These are phyloP conservation scores for Linum trigynum DNA, from an alignment of 345 rosid species.

Conservation along the genomic window DNA sequence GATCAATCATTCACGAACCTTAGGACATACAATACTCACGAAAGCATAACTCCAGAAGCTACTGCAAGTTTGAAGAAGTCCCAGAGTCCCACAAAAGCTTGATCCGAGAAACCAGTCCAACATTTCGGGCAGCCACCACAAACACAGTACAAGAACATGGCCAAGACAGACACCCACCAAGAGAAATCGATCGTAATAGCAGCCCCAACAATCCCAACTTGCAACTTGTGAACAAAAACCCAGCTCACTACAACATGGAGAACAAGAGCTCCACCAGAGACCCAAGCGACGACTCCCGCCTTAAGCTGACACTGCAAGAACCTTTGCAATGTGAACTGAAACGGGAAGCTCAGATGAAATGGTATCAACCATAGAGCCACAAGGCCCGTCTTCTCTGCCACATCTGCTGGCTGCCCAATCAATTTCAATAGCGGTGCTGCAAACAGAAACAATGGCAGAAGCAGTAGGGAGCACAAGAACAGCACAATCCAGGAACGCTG, in stretches of 20 bases:
- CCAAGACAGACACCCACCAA: constrained; percentile 48
- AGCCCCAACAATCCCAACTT: constrained; percentile 40
- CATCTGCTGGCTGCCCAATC: constrained; percentile 37
- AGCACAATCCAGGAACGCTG: constrained; percentile 51
- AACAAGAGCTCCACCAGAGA: constrained; percentile 30
- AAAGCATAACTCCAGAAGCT: constrained; percentile 53
- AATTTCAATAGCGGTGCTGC: constrained; percentile 41
- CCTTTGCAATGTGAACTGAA: constrained; percentile 48
- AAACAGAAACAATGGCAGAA: constrained; percentile 34
- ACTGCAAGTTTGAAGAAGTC: constrained; percentile 41
- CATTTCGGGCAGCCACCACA: constrained; percentile 45
- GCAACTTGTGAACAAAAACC: constrained; percentile 39
- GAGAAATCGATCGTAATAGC: constrained; percentile 45
- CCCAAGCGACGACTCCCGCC: constrained; percentile 39
- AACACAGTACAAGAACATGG: constrained; percentile 29
- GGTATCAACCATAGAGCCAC: constrained; percentile 50
- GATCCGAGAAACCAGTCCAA: constrained; percentile 50
- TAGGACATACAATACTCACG: constrained; percentile 17
- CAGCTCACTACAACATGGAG: constrained; percentile 37
- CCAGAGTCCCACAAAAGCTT: constrained; percentile 44
- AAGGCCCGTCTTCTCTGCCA: constrained; percentile 43
- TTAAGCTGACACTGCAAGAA: constrained; percentile 48
- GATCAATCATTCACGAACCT: neutral
- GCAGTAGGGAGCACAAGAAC: constrained; percentile 31
- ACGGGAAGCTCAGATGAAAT: constrained; percentile 45